phyloP scores from a whole-genome alignment of 164 flowering plant genomes.

The Platanus orientalis region DNA sequence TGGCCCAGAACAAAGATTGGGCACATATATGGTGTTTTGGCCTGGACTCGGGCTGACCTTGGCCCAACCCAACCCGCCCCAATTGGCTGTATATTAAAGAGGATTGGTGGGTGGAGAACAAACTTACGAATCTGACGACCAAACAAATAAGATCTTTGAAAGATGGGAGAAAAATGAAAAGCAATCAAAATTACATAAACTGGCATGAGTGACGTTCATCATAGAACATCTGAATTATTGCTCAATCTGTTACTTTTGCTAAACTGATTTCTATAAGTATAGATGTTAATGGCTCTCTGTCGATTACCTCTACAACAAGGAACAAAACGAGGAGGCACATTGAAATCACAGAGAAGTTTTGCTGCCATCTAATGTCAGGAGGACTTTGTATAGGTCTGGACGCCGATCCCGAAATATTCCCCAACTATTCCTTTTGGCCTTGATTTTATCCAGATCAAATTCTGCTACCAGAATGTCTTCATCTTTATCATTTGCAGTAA shows the following conservation, averaged over 20 bases:
- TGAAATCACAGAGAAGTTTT: slow-evolving; percentile 24
- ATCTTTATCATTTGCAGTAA: slow-evolving; percentile 66
- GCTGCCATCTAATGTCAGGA: slow-evolving; percentile 85
- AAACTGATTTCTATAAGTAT: not conserved
- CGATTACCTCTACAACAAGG: slow-evolving; percentile 10
- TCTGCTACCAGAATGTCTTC: slow-evolving; percentile 78
- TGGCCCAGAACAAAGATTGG: too few species aligned
- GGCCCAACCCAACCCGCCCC: too few species aligned
- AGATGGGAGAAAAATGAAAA: not conserved
- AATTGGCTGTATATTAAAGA: too few species aligned
- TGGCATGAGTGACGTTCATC: not conserved
- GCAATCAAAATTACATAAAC: not conserved
- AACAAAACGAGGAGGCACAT: not conserved
- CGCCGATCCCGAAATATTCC: slow-evolving; percentile 93
- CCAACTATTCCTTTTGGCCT: slow-evolving; percentile 80
- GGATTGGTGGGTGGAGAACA: too few species aligned
- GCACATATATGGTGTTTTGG: too few species aligned
- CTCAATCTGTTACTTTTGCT: not conserved
- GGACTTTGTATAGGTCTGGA: slow-evolving; percentile 91
- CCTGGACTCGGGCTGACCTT: too few species aligned
- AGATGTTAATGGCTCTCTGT: too few species aligned
- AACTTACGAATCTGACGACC: too few species aligned
- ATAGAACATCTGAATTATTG: not conserved
- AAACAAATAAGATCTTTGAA: too few species aligned
- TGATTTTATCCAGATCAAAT: slow-evolving; percentile 78